Evolutionary conservation across 2,329 filamentous ascomycete genomes (phyloP).

Genomic region (Botryotinia calthae): DNA sequence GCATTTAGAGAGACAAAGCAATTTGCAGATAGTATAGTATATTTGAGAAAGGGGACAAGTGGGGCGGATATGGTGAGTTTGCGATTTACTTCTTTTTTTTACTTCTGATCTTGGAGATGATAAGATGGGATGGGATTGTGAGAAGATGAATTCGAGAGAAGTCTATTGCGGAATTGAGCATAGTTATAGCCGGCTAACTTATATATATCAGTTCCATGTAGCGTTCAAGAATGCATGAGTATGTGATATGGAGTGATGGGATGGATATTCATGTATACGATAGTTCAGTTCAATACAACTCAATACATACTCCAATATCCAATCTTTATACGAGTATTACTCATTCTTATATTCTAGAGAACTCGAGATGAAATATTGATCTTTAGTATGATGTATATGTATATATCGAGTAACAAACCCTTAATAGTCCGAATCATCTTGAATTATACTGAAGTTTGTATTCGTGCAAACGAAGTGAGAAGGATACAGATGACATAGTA

Average conservation of each 20-base stretch:
- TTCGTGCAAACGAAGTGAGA: too few species aligned
- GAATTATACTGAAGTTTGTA: too few species aligned
- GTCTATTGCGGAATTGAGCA: not conserved
- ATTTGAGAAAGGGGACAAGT: constrained; percentile 19
- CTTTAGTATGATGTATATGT: too few species aligned
- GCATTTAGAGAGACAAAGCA: constrained; percentile 28
- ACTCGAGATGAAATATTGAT: too few species aligned
- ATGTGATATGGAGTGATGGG: not conserved
- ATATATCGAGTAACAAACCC: too few species aligned
- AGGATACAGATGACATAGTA: too few species aligned
- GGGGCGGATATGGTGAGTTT: constrained; percentile 11
- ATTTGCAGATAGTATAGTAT: constrained; percentile 24
- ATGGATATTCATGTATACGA: not conserved
- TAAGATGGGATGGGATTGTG: not conserved
- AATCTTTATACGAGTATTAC: too few species aligned
- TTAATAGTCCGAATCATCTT: too few species aligned
- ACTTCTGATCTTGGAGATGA: not conserved
- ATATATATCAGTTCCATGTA: not conserved
- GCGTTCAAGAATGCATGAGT: not conserved
- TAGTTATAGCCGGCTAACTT: not conserved
- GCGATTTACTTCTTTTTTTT: not conserved
- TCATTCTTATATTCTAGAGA: too few species aligned
- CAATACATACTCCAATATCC: not conserved
- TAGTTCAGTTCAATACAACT: too few species aligned
- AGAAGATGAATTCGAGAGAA: not conserved